Percentiles rank a stretch among this genome's conserved stretches.
phyloP scores from a whole-genome alignment of 495 filamentous ascomycete genomes.

The Pyronema domesticum region DNA sequence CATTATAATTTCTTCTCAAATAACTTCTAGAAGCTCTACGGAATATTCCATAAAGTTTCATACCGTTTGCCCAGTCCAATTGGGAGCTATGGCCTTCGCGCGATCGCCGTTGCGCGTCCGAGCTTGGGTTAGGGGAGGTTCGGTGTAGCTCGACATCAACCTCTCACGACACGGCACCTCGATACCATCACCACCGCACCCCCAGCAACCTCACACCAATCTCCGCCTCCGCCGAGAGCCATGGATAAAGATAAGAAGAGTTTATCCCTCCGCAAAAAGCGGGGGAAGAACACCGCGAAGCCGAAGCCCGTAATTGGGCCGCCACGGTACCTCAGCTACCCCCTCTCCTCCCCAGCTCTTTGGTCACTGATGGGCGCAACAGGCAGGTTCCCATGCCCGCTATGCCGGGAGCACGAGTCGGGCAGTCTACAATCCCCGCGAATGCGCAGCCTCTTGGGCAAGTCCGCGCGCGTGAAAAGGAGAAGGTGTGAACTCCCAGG shows the following conservation, averaged over 20 bases:
- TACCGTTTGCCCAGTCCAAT: too few species aligned
- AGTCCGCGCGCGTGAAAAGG: slow-evolving; percentile 21
- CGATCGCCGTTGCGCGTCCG: too few species aligned
- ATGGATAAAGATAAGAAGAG: slow-evolving; percentile 47
- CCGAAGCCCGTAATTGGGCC: slow-evolving; percentile 23
- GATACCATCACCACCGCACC: background rate
- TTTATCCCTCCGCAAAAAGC: slow-evolving; percentile 77
- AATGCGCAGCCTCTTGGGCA: slow-evolving; percentile 6
- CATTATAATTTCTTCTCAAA: too few species aligned
- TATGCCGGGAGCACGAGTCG: slow-evolving; percentile 21
- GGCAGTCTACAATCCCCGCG: slow-evolving; percentile 1
- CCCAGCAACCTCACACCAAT: background rate
- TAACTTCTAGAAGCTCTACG: too few species aligned
- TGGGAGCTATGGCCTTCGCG: too few species aligned
- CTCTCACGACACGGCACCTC: background rate
- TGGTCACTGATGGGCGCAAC: background rate
- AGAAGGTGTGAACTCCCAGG: slow-evolving; percentile 10
- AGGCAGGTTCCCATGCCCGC: slow-evolving; percentile 25
- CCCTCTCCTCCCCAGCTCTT: background rate
- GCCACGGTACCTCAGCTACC: slow-evolving; percentile 12
- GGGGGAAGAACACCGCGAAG: slow-evolving; percentile 23
- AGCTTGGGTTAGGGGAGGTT: too few species aligned
- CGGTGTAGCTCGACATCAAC: too few species aligned
- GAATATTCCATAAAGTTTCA: too few species aligned
- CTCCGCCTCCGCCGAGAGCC: background rate